Conservation (phyloP, 2,329 filamentous ascomycete genomes). For the Alternaria angustiovoidea region DNA sequence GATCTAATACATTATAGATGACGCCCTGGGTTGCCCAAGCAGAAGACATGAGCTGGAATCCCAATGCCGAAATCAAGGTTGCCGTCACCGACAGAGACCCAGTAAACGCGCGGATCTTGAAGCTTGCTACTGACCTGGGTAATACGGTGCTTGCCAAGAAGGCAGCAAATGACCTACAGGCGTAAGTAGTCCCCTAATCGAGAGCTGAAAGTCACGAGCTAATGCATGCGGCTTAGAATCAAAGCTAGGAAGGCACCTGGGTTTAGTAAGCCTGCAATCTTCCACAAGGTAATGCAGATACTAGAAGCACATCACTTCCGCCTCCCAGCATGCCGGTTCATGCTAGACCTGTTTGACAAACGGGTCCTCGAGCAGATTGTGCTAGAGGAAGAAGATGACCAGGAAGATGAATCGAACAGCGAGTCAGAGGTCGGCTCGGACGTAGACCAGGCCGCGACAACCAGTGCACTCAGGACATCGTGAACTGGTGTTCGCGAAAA, state of each 20-base stretch:
- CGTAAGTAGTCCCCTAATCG: slow-evolving; percentile 49
- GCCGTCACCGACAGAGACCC: slow-evolving; percentile 69
- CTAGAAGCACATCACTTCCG: slow-evolving; percentile 91
- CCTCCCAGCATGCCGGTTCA: slow-evolving; percentile 84
- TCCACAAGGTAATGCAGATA: slow-evolving; percentile 83
- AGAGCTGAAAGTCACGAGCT: slow-evolving; percentile 15
- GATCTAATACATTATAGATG: slow-evolving; percentile 43
- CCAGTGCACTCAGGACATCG: slow-evolving; percentile 23
- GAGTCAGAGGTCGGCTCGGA: slow-evolving; percentile 46
- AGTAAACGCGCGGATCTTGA: slow-evolving; percentile 76
- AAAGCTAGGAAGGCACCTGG: slow-evolving; percentile 76
- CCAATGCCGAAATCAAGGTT: slow-evolving; percentile 57
- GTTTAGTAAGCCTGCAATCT: slow-evolving; percentile 79
- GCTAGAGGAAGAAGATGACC: slow-evolving; percentile 71
- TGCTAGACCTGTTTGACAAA: slow-evolving; percentile 94
- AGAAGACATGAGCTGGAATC: slow-evolving; percentile 43
- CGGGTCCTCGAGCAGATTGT: slow-evolving; percentile 85
- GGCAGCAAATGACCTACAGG: slow-evolving; percentile 79
- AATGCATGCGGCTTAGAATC: slow-evolving; percentile 61
- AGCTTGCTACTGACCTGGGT: slow-evolving; percentile 85
- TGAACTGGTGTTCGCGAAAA: slow-evolving; percentile 23
- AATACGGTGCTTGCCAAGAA: slow-evolving; percentile 93
- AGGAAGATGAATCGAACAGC: slow-evolving; percentile 45
- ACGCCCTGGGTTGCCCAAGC: slow-evolving; percentile 47
- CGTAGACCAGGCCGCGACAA: slow-evolving; percentile 24